phyloP scores from a whole-genome alignment of 345 rosid genomes.

The Rhodamnia argentea region DNA sequence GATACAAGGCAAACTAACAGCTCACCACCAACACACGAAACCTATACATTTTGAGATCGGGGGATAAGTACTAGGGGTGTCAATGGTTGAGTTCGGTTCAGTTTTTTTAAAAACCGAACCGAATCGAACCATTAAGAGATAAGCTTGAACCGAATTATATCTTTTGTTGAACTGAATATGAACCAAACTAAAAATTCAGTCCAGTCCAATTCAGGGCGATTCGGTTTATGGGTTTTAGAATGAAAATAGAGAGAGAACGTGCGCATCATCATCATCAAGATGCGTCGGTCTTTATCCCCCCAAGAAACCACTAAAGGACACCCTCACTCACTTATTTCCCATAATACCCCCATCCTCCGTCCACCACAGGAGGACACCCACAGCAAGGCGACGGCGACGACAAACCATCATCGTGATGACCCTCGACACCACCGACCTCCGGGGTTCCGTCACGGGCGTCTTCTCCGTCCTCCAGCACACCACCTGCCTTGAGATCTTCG shows the following conservation, averaged over 20 bases:
- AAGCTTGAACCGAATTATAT: too few species aligned
- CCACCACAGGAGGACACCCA: neutral
- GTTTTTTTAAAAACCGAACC: too few species aligned
- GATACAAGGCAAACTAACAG: too few species aligned
- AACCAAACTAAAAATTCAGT: too few species aligned
- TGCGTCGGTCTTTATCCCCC: neutral
- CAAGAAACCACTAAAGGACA: neutral
- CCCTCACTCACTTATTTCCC: slow-evolving; percentile 4
- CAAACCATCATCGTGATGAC: slow-evolving; percentile 67
- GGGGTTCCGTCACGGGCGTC: slow-evolving; percentile 84
- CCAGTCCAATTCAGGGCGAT: too few species aligned
- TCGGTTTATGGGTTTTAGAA: too few species aligned
- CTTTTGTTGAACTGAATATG: too few species aligned
- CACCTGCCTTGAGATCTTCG: slow-evolving; percentile 67
- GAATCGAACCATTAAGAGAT: too few species aligned
- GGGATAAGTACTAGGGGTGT: too few species aligned
- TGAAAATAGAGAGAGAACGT: neutral
- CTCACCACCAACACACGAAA: too few species aligned
- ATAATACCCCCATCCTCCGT: slow-evolving; percentile 15
- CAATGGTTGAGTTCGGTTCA: too few species aligned
- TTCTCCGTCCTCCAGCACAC: slow-evolving; percentile 83
- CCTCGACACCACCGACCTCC: slow-evolving; percentile 76
- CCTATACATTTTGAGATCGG: too few species aligned
- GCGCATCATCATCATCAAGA: neutral
- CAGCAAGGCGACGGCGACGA: neutral